These are phyloP conservation scores for Aspergillus sclerotioniger DNA, from an alignment of 495 filamentous ascomycete genomes.

Conservation along the genomic window DNA sequence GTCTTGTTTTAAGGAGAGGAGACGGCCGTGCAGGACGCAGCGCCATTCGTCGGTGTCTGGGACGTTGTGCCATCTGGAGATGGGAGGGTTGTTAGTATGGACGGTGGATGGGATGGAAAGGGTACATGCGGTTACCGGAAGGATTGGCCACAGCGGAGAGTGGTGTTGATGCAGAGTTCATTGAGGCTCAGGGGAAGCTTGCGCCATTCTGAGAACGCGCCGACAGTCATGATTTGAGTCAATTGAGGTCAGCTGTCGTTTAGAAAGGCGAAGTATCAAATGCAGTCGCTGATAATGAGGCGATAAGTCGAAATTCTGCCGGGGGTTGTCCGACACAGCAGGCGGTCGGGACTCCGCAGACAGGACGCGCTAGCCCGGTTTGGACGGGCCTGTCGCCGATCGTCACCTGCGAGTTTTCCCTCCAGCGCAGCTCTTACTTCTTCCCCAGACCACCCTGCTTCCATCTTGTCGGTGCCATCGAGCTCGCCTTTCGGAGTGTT, in stretches of 20 bases:
- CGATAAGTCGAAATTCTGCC: constrained; percentile 25
- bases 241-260: background rate
- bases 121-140: constrained; percentile 55
- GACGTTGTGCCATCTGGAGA: constrained; percentile 70
- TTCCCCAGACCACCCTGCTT: constrained; percentile 4
- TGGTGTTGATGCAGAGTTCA: constrained; percentile 89
- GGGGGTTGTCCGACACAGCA: constrained; percentile 4
- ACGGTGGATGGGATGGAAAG: background rate
- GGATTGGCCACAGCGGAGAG: constrained; percentile 85
- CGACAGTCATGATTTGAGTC: constrained; percentile 24
- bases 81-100: background rate
- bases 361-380: constrained; percentile 16
- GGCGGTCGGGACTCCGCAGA: constrained; percentile 26
- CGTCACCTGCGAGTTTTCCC: constrained; percentile 25
- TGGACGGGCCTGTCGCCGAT: constrained; percentile 19
- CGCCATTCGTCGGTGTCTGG: constrained; percentile 80
- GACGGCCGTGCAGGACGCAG: constrained; percentile 78
- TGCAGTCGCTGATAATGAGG: too few relatives aligned
- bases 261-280: too few relatives aligned
- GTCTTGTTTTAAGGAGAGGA: constrained; percentile 85
- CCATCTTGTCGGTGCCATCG: constrained; percentile 5
- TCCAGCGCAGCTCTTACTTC: constrained; percentile 19
- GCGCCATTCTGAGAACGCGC: constrained; percentile 63
- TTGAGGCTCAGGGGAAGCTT: constrained; percentile 75
- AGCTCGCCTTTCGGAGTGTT: background rate